Evolutionary conservation across 208 protist species (phyloP), one percentile per base, ranked within the genome.

Genomic region (Trypanosoma avium): DNA sequence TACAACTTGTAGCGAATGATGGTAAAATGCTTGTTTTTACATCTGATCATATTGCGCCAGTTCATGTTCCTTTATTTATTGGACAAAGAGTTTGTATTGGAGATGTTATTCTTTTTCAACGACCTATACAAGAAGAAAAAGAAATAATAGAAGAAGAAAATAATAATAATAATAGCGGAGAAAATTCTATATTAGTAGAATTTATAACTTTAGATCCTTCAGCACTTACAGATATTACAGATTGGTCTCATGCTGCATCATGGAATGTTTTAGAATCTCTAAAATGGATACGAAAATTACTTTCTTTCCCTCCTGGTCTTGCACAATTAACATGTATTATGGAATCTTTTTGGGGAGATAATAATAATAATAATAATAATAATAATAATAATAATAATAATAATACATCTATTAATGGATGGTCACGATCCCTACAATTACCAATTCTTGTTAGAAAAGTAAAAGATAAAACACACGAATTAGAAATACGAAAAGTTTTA

Each of bases 1-100:
- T 92, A 40, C 82, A 79, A 64, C 70, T 92, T 26, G 70, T 92
- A 24, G 86, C 86, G 0, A 88, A 85, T 50, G 79, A 92, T 52
- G 83, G 77, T 55, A 57, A 50, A 33, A 81, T 65, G 32, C 72
- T 92, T 40, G 58, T 92, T 12, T 75, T 87, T 59, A 79, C 75
- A 7, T 46, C 67, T 22, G 62, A 75, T 21, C 61, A 38, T 5
- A 47, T 52, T 45, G 26, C 46, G 26, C 52, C 67, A 29, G 48
- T 60, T 13, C 35, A 43, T 12, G 64, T 71, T 24, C 22, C 68
- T 27, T 30, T n/a, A 22, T 15, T 48, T 0, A 47, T 67, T 17
- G 75, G 70, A 13, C 67, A 77, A 15, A 52, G 61, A 17, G 46
- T 83, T 0, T 79, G 80, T 52, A 75, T 79, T 3, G 85, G 73